phyloP scores from a whole-genome alignment of 2,329 filamentous ascomycete genomes.

The Coleophoma eucalyptorum region DNA sequence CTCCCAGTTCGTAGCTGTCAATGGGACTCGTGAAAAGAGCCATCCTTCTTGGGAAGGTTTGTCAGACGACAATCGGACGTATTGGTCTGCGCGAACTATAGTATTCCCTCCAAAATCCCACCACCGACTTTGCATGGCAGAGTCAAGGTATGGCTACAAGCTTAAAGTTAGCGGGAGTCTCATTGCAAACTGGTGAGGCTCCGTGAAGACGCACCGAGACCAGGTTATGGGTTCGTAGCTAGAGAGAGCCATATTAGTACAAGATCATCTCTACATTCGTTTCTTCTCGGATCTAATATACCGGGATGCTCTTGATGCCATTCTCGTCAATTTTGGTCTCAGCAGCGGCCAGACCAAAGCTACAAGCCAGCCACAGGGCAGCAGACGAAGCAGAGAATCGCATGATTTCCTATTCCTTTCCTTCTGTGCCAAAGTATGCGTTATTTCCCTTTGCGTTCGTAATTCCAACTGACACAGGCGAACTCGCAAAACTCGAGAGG shows the following conservation, averaged over 20 bases:
- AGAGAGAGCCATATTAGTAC: constrained; percentile 8
- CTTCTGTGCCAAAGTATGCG: background rate
- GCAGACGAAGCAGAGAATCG: constrained; percentile 22
- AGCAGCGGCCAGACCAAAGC: constrained; percentile 28
- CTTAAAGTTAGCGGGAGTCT: constrained; percentile 9
- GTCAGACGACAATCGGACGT: constrained; percentile 81
- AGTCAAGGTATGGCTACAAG: constrained; percentile 86
- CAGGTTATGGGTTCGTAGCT: constrained; percentile 87
- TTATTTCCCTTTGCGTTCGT: background rate
- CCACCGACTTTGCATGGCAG: constrained; percentile 97
- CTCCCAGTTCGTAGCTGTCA: constrained; percentile 99
- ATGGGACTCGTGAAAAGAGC: constrained; percentile 88
- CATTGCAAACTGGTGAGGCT: background rate
- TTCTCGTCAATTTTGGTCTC: constrained; percentile 29
- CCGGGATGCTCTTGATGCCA: constrained; percentile 61
- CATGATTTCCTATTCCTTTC: constrained; percentile 17
- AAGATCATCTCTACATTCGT: too few species aligned
- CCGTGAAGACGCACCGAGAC: constrained; percentile 58
- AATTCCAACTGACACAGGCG: constrained; percentile 3
- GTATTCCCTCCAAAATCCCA: constrained; percentile 98
- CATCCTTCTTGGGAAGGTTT: constrained; percentile 87
- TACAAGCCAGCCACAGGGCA: constrained; percentile 28
- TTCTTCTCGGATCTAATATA: constrained; percentile 32
- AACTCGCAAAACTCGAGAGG: too few species aligned
- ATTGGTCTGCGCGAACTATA: constrained; percentile 71